Conservation (phyloP, 1,284 basidiomycete genomes). For the Pterulicium gracile region DNA sequence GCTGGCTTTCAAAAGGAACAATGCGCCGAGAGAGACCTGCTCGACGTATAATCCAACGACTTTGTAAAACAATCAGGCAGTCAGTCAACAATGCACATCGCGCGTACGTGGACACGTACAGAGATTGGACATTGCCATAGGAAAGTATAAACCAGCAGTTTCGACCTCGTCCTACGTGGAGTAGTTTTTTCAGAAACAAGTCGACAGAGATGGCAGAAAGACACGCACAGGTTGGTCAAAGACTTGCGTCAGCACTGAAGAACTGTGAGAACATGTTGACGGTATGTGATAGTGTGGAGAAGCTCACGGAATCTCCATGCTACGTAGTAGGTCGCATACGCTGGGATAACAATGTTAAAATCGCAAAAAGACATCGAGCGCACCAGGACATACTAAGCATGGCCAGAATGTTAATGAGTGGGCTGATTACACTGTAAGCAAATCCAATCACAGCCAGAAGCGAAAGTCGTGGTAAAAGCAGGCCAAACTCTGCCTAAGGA, state of each 20-base stretch:
- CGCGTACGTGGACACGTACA: slow-evolving; percentile 23
- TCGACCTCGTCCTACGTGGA: slow-evolving; percentile 30
- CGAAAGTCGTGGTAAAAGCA: slow-evolving; percentile 39
- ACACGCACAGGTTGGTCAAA: slow-evolving; percentile 36
- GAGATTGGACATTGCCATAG: slow-evolving; percentile 62
- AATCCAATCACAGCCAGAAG: slow-evolving; percentile 41
- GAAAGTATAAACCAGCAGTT: slow-evolving; percentile 55
- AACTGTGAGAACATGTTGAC: slow-evolving; percentile 6
- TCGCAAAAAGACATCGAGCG: not conserved
- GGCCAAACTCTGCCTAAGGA: slow-evolving; percentile 31
- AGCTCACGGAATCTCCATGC: slow-evolving; percentile 54
- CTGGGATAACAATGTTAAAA: slow-evolving; percentile 15
- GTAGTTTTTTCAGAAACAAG: not conserved
- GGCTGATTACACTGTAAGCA: slow-evolving; percentile 63
- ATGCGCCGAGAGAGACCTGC: slow-evolving; percentile 49
- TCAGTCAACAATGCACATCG: not conserved
- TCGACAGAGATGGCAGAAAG: not conserved
- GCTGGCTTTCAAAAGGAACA: slow-evolving; percentile 54
- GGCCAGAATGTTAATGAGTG: slow-evolving; percentile 64
- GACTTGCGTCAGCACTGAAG: slow-evolving; percentile 37
- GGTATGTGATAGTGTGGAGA: not conserved
- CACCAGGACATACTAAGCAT: slow-evolving; percentile 26
- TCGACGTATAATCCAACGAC: slow-evolving; percentile 64
- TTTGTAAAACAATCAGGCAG: slow-evolving; percentile 11
- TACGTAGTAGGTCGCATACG: slow-evolving; percentile 53